Evolutionary conservation across 805 yeast genomes (phyloP), one percentile per base, ranked within the genome.

Genomic region (Candida hungchunana): DNA sequence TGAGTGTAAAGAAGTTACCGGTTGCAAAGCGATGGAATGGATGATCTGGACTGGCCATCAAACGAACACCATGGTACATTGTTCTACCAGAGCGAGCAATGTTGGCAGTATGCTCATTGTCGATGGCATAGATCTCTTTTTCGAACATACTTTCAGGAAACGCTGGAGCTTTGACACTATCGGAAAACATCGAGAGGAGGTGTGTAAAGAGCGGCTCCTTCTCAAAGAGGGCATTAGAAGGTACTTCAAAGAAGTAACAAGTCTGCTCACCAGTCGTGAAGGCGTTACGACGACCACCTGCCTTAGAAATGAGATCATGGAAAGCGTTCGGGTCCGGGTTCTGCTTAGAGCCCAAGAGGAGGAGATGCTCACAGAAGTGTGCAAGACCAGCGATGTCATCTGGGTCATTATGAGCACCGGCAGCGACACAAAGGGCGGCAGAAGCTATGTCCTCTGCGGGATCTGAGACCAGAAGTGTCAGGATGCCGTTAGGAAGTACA

Each of bases 341-440:
- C 33, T 66, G 59, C 47, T 70, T 75, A 0, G 83, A 73, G 3
- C 81, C 83, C 37, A 69, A 65, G 22, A 75, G 60, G 3, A 79
- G 37, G 69, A 82, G 66, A 56, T 87, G 96, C 52, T 87, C 96
- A 49, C 94, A 82, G 39, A 86, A 71, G 62, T 90, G 98, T 0
- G 97, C 97, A 24, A 90, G 53, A 0, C 98, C 98, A 0, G 77
- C 77, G 2, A 82, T 47, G 5, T 68, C 69, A 6, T 62, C 64
- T 1, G 95, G 90, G 46, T 90, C 97, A 31, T 78, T 68, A 50
- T 78, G 79, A 2, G 95, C 79, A 7, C 98, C 98, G 0, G 85
- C 66, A 4, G 80, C 79, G 2, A 88, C 86, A 25, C 85, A 74
- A 6, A 90, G 50, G 1, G 95, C 77, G 14, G 84, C 80, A 0